Conservation (phyloP, 441 rosid genomes). For the Syzygium syzygioides region DNA sequence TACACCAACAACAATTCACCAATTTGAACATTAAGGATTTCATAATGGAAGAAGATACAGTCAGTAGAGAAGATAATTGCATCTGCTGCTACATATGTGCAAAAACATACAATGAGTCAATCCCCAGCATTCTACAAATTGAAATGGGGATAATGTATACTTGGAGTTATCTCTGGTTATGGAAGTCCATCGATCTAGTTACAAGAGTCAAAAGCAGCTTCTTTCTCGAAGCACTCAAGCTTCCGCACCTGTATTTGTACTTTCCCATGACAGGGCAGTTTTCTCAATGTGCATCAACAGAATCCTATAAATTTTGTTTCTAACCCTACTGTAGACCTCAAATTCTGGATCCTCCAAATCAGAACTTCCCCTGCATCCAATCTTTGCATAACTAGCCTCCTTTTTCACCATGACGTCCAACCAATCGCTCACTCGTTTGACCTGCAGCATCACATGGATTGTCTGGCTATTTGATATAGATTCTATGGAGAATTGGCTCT, state of each 20-base stretch:
- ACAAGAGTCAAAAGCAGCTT: background rate
- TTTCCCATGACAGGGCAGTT: slow-evolving; percentile 30
- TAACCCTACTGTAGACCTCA: slow-evolving; percentile 42
- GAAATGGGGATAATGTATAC: background rate
- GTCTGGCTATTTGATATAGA: slow-evolving; percentile 26
- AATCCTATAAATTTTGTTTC: slow-evolving; percentile 55
- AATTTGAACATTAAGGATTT: background rate
- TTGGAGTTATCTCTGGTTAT: background rate
- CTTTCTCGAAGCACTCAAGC: background rate
- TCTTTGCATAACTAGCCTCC: slow-evolving; percentile 8
- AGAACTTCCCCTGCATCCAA: background rate
- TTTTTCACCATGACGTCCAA: slow-evolving; percentile 34
- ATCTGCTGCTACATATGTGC: background rate
- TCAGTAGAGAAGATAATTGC: background rate
- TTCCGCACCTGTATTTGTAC: slow-evolving; percentile 6
- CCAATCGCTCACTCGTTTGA: slow-evolving; percentile 70
- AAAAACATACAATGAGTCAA: background rate
- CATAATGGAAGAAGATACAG: background rate
- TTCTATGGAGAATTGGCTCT: slow-evolving; percentile 17
- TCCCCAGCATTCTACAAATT: background rate
- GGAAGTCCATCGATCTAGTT: background rate
- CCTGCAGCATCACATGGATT: slow-evolving; percentile 46
- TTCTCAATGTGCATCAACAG: slow-evolving; percentile 71
- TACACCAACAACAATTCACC: background rate
- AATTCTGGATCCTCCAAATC: slow-evolving; percentile 25